These are phyloP conservation scores for Hirschioporus abietinus DNA, from an alignment of 768 basidiomycete species.

Conservation along the genomic window DNA sequence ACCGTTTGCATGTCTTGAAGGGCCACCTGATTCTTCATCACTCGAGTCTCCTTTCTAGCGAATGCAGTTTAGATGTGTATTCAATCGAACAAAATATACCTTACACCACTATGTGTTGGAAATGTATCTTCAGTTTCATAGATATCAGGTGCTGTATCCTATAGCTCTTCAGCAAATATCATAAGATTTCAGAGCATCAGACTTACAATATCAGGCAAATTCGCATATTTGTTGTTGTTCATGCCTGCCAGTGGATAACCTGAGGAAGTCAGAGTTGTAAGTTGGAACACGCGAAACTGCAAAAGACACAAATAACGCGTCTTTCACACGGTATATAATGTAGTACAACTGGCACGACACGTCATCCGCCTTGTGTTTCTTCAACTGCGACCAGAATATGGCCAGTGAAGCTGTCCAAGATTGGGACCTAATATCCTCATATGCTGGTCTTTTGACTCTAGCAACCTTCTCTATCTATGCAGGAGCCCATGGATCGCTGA, in stretches of 20 bases:
- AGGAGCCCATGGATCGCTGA: slow-evolving; percentile 64
- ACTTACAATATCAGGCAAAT: slow-evolving; percentile 88
- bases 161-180: slow-evolving; percentile 5
- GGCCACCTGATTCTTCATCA: slow-evolving; percentile 54
- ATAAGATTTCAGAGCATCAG: neutral
- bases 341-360: neutral
- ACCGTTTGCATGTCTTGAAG: slow-evolving; percentile 28
- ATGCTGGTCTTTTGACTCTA: slow-evolving; percentile 59
- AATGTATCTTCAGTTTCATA: slow-evolving; percentile 87
- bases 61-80: slow-evolving; percentile 11
- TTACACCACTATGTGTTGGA: slow-evolving; percentile 47
- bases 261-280: neutral
- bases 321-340: neutral
- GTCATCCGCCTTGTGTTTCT: neutral
- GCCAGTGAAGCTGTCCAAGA: slow-evolving; percentile 22
- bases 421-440: slow-evolving; percentile 62
- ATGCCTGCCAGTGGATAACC: slow-evolving; percentile 25
- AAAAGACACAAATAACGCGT: neutral
- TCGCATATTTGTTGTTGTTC: slow-evolving; percentile 77
- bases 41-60: slow-evolving; percentile 55
- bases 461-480: slow-evolving; percentile 64
- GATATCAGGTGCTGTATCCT: slow-evolving; percentile 90
- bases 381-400: neutral
- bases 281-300: neutral
- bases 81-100: slow-evolving; percentile 19